phyloP scores from a whole-genome alignment of 2,329 filamentous ascomycete species.

The Cladophialophora bantiana region DNA sequence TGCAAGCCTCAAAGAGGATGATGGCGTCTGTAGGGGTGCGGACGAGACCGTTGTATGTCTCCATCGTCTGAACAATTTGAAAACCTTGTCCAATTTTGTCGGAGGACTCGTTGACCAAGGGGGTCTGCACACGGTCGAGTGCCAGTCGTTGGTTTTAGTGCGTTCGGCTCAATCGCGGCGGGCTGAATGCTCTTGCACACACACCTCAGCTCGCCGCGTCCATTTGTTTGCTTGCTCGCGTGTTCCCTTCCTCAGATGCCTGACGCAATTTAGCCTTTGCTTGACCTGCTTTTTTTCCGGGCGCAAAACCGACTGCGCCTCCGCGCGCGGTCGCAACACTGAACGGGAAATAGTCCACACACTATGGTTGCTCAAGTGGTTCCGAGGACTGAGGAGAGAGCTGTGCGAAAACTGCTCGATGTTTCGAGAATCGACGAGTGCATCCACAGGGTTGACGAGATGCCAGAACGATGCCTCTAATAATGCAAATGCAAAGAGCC shows the following conservation, averaged over 20 bases:
- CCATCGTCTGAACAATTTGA: constrained; percentile 65
- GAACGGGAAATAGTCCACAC: background rate
- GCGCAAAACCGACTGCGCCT: background rate
- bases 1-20: constrained; percentile 96
- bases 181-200: constrained; percentile 22
- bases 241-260: background rate
- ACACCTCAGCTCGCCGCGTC: constrained; percentile 30
- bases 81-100: background rate
- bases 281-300: background rate
- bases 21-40: constrained; percentile 96
- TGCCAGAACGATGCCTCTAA: background rate
- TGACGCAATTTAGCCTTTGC: background rate
- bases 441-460: background rate
- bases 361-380: background rate
- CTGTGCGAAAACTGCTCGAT: background rate
- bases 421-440: background rate
- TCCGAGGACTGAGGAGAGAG: background rate
- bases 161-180: constrained; percentile 24
- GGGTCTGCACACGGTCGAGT: background rate
- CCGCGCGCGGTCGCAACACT: background rate
- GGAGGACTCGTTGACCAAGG: background rate
- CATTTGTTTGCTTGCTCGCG: background rate
- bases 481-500: constrained; percentile 1
- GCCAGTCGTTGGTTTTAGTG: background rate
- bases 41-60: constrained; percentile 95